These are phyloP conservation scores for Apiospora arundinis DNA, from an alignment of 2,329 filamentous ascomycete genomes.

Conservation along the genomic window DNA sequence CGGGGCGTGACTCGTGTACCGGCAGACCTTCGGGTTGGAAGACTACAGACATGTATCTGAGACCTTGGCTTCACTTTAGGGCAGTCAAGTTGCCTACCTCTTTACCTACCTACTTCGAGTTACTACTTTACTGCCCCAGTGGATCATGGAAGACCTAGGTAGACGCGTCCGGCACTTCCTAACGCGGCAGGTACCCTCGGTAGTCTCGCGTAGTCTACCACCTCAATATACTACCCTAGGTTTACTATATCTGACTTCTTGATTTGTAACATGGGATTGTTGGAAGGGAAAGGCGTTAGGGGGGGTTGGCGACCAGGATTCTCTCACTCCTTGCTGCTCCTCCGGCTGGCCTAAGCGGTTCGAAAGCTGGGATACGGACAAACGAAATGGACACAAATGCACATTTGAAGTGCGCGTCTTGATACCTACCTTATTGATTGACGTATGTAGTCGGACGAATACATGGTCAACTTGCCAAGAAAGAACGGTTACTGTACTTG, in stretches of 20 bases:
- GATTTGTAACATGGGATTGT: background rate
- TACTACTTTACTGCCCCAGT: background rate
- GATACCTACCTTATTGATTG: background rate
- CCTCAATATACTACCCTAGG: background rate
- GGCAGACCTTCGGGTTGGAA: background rate
- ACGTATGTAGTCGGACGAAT: background rate
- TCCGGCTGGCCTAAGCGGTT: background rate
- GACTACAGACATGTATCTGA: background rate
- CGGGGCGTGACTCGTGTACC: background rate
- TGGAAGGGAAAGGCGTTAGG: background rate
- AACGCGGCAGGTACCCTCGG: conserved; percentile 4
- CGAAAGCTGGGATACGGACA: background rate
- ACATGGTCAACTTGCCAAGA: no score
- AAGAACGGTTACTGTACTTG: background rate
- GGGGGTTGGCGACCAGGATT: background rate
- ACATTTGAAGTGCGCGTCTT: background rate
- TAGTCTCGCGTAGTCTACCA: background rate
- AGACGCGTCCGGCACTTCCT: conserved; percentile 8
- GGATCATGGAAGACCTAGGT: background rate
- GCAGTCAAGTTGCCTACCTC: background rate
- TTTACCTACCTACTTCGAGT: background rate
- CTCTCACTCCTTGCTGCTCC: background rate
- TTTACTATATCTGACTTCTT: conserved; percentile 15
- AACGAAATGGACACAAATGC: conserved; percentile 1
- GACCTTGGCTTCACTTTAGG: background rate